phyloP scores from a whole-genome alignment of 1,139 yeast genomes.

The Sugiyamaella sp. region DNA sequence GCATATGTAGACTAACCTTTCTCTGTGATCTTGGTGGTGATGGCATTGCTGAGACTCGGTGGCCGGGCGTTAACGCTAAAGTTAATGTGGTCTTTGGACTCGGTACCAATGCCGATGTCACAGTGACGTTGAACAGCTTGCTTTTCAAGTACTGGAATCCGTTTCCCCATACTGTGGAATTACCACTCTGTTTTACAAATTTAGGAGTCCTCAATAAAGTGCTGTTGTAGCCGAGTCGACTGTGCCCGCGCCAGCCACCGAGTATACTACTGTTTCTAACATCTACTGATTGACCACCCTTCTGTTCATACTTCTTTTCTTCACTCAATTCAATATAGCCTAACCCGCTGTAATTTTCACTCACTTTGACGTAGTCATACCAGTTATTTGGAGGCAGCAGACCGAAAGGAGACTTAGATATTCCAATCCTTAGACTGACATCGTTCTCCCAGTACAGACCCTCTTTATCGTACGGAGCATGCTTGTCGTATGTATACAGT shows the following conservation, averaged over 20 bases:
- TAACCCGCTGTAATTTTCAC: slow-evolving; percentile 24
- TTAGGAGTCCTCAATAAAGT: too few relatives aligned
- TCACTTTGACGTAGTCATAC: slow-evolving; percentile 25
- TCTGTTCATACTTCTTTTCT: background rate
- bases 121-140: background rate
- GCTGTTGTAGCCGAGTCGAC: too few relatives aligned
- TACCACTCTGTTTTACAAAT: background rate
- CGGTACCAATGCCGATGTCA: background rate
- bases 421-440: slow-evolving; percentile 1
- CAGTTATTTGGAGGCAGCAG: slow-evolving; percentile 18
- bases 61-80: too few relatives aligned
- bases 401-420: slow-evolving; percentile 5
- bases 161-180: background rate
- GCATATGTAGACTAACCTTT: too few relatives aligned
- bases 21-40: too few relatives aligned
- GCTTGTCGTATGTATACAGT: slow-evolving; percentile 16
- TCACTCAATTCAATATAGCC: slow-evolving; percentile 6
- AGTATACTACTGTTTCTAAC: background rate
- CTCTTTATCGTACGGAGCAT: slow-evolving; percentile 3
- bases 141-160: background rate
- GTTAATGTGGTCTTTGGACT: too few relatives aligned
- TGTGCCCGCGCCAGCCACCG: background rate
- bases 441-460: background rate
- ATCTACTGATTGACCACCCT: background rate
- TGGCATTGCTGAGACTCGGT: too few relatives aligned